phyloP scores from a whole-genome alignment of 192 early-diverging fungal species.

The Mortierella alpina region DNA sequence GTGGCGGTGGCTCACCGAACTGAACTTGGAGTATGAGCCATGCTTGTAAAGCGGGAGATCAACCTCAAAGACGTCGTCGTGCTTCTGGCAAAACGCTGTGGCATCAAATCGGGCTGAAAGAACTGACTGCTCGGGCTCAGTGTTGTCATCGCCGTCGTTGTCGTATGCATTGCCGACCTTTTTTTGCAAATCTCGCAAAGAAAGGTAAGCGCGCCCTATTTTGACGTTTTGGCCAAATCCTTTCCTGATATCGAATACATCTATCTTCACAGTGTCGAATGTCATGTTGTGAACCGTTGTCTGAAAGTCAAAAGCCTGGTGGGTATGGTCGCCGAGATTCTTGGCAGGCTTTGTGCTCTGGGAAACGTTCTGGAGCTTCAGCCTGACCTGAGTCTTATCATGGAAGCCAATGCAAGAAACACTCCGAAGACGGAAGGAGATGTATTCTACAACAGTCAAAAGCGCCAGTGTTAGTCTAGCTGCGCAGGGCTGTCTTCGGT shows the following conservation, averaged over 20 bases:
- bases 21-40: slow-evolving; percentile 43
- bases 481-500: no score
- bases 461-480: background rate
- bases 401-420: slow-evolving; percentile 32
- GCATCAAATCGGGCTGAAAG: slow-evolving; percentile 44
- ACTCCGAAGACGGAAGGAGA: slow-evolving; percentile 34
- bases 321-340: slow-evolving; percentile 44
- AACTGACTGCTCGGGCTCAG: slow-evolving; percentile 45
- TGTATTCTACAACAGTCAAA: slow-evolving; percentile 22
- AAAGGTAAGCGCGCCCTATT: slow-evolving; percentile 47
- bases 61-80: slow-evolving; percentile 43
- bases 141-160: slow-evolving; percentile 44
- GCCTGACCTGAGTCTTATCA: slow-evolving; percentile 35
- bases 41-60: slow-evolving; percentile 43
- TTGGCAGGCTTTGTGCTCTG: slow-evolving; percentile 31
- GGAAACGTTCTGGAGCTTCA: slow-evolving; percentile 41
- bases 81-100: slow-evolving; percentile 33
- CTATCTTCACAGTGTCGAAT: slow-evolving; percentile 48
- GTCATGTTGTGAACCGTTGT: slow-evolving; percentile 51
- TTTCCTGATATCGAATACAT: slow-evolving; percentile 42
- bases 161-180: slow-evolving; percentile 49
- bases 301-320: slow-evolving; percentile 26
- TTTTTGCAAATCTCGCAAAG: slow-evolving; percentile 40
- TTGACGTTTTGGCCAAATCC: slow-evolving; percentile 33
- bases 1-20: slow-evolving; percentile 10